These are phyloP conservation scores for Epichloe scottii DNA, from an alignment of 2,329 filamentous ascomycete genomes.

Conservation along the genomic window DNA sequence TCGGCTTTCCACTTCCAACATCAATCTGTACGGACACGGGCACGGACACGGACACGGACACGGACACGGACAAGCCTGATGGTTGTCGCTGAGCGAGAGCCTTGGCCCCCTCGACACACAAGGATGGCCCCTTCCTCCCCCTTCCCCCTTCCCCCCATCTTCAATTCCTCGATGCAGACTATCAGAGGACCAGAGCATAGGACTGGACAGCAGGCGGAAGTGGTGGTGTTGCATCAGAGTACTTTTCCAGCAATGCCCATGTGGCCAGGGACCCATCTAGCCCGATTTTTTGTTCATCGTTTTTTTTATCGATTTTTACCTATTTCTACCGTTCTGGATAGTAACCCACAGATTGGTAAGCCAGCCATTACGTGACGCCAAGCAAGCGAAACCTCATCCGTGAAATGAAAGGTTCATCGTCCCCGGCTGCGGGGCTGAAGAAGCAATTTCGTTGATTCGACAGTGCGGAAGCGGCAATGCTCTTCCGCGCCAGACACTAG, in stretches of 20 bases:
- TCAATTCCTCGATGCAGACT: not conserved
- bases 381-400: not conserved
- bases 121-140: not conserved
- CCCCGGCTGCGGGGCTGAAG: not conserved
- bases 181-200: not conserved
- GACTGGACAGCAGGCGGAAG: not conserved
- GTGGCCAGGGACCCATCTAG: not conserved
- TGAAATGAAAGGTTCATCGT: not conserved
- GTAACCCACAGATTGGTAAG: not conserved
- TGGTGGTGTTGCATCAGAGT: not conserved
- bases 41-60: not conserved
- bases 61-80: not conserved
- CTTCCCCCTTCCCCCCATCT: not conserved
- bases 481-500: not conserved
- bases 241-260: not conserved
- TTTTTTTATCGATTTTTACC: too few relatives aligned
- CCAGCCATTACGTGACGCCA: not conserved
- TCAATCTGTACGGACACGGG: too few relatives aligned
- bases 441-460: not conserved
- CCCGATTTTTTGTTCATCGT: too few relatives aligned
- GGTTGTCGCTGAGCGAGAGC: constrained; percentile 2
- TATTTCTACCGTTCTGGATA: not conserved
- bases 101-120: not conserved
- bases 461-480: not conserved
- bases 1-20: too few relatives aligned